Base-by-base conservation (phyloP, 169 alveolate species). In the Plasmodium gaboni region DNA sequence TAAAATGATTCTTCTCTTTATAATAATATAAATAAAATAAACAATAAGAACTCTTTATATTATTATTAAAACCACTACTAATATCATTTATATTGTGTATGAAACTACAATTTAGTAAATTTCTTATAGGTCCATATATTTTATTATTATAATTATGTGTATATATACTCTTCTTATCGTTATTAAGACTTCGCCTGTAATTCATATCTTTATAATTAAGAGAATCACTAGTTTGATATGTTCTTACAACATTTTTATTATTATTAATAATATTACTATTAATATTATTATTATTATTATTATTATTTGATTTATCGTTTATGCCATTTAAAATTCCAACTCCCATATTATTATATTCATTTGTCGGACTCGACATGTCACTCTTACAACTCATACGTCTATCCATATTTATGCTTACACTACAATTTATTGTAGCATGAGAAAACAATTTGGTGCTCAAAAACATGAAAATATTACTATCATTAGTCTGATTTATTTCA, bases 31-130 rank as follows among this genome's bases (percentile, higher is more conserved):
- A 59, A 65, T 78, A 17, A 9, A 78, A 78, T 57, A 78, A 67
- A 65, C 78, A 78, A 24, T 65, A 78, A 22, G 26, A 17, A 53
- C 28, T 48, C 22, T 24, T 22, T 9, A 32, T 26, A 17, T 24
- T 64, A 50, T 46, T 10, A n/a, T 64, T 19, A 38, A 38, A 38
- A 38, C 46, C 46, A 78, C 28, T 28, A 15, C 12, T 13, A 44
- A 64, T 13, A 44, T 78, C 89, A 53, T 65, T 51, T n/a, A 78
- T 64, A 22, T 65, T 50, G 53, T 78, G 28, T 28, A 78, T 70
- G 50, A 64, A 78, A 5, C 26, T 15, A 9, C 89, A 28, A 51
- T 65, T 74, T 15, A 32, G 7, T 24, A 28, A 7, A 60, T 42
- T 60, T 6, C 73, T 74, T 38, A 60, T 60, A 1, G 55, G 17